Conservation (phyloP, 2,329 filamentous ascomycete species). For the Pseudocercospora eumusae region DNA sequence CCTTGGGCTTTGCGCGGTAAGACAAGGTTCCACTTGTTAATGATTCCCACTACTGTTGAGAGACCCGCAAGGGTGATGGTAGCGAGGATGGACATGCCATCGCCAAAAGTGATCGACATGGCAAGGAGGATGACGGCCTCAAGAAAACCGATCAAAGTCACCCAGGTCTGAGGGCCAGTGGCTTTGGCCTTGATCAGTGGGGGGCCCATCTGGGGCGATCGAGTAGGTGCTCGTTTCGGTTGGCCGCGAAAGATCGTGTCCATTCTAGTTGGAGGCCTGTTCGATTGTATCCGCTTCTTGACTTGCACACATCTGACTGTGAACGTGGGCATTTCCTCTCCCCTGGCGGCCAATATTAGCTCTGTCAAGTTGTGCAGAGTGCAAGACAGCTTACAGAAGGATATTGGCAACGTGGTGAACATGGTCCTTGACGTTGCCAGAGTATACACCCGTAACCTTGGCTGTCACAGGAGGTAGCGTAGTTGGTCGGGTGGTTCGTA, state of each 20-base stretch:
- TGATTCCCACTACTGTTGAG: conserved; percentile 52
- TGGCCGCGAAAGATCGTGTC: conserved; percentile 46
- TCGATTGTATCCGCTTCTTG: conserved; percentile 18
- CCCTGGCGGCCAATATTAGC: conserved; percentile 18
- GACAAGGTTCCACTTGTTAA: conserved; percentile 53
- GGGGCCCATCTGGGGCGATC: neutral
- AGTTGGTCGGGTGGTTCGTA: conserved; percentile 48
- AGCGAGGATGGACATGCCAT: conserved; percentile 55
- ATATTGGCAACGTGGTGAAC: conserved; percentile 54
- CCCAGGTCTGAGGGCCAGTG: conserved; percentile 49
- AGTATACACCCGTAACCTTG: conserved; percentile 49
- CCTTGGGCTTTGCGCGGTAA: conserved; percentile 41
- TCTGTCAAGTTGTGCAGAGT: neutral
- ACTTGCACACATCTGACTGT: conserved; percentile 37
- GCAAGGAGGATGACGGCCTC: conserved; percentile 48
- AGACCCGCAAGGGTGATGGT: conserved; percentile 52
- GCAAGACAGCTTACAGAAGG: conserved; percentile 42
- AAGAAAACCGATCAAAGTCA: conserved; percentile 49
- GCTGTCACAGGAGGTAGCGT: conserved; percentile 46
- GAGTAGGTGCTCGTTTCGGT: conserved; percentile 20
- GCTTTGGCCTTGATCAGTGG: conserved; percentile 47
- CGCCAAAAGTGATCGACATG: conserved; percentile 48
- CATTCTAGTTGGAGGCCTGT: conserved; percentile 10
- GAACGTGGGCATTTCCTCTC: conserved; percentile 24
- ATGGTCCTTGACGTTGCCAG: conserved; percentile 50